Evolutionary conservation across 2,329 filamentous ascomycete species (phyloP), one percentile per base, ranked within the genome.

Genomic region (Xylaria sp.): DNA sequence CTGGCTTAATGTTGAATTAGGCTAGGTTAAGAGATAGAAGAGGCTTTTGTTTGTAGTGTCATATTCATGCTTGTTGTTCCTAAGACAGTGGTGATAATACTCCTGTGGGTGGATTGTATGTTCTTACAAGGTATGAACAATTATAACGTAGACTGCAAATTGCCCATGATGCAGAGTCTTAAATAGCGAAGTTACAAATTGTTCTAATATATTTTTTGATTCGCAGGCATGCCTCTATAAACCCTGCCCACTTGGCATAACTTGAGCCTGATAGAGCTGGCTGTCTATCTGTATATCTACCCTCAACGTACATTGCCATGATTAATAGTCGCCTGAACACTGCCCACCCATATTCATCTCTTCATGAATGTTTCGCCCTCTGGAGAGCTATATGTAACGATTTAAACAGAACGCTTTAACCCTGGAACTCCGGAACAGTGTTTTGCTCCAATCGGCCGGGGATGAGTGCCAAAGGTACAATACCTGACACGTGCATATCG

Each of bases 401-500:
- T 63, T 57, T 60, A 57, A 66, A 54, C 67, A 57, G 57, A 66
- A 59, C 57, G 63, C 75, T 82, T 36, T 86, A 89, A 79, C 77
- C 85, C 78, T 83, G 82, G 83, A 90, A 91, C 82, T 91, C 89
- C 81, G 87, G 82, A 62, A 86, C 81, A 60, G 85, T 86, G 82
- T 86, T 87, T 80, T 86, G 84, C 81, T 89, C 88, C 84, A 86
- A 88, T 81, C 86, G 87, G 74, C 89, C 89, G 41, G 88, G 88
- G 71, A 91, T 75, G 55, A 98, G 91, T 56, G 95, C 96, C 80
- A 98, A 86, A 66, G 96, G 95, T 74, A 99, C 95, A 79, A 98
- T 98, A 82, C 96, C 96, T 62, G 92, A 95, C 78, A 99, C 95
- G 85, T 98, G 94, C 93, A 98, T 98, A 85, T 97, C 90, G 55